phyloP scores from a whole-genome alignment of 2,329 filamentous ascomycete genomes.

The Penicillium aurantiogriseum region DNA sequence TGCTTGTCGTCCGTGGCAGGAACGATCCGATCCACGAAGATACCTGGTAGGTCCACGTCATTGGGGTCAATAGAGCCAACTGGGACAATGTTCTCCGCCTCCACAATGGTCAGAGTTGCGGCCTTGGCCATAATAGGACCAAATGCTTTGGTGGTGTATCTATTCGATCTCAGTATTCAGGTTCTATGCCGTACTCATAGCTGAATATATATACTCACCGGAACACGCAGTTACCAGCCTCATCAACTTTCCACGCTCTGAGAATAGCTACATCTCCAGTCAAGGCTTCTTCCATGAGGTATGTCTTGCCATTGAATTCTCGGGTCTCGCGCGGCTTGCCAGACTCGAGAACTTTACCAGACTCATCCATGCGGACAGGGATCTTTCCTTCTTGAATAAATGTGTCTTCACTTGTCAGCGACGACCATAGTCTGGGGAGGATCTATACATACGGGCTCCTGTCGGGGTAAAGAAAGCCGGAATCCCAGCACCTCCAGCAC shows the following conservation, averaged over 20 bases:
- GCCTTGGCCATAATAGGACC: slow-evolving; percentile 79
- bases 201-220: slow-evolving; percentile 45
- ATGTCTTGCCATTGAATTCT: slow-evolving; percentile 69
- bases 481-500: slow-evolving; percentile 72
- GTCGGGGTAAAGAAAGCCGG: slow-evolving; percentile 80
- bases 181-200: no score
- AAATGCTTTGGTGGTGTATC: slow-evolving; percentile 71
- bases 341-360: slow-evolving; percentile 73
- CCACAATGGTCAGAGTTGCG: slow-evolving; percentile 73
- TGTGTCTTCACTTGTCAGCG: slow-evolving; percentile 28
- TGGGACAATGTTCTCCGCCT: slow-evolving; percentile 80
- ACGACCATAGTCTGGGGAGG: background rate
- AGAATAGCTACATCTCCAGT: slow-evolving; percentile 75
- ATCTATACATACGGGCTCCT: slow-evolving; percentile 56
- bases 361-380: slow-evolving; percentile 75
- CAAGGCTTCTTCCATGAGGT: slow-evolving; percentile 74
- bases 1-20: slow-evolving; percentile 69
- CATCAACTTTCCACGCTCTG: slow-evolving; percentile 72
- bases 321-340: slow-evolving; percentile 68
- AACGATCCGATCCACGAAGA: slow-evolving; percentile 79
- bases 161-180: slow-evolving; percentile 10
- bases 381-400: slow-evolving; percentile 42
- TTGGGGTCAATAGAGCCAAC: slow-evolving; percentile 70
- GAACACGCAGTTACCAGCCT: slow-evolving; percentile 77
- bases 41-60: slow-evolving; percentile 74